A percentile compares a stretch with the other conserved stretches of the same genome.
phyloP scores from a whole-genome alignment of 2,329 filamentous ascomycete genomes.

The Colletotrichum melonis region DNA sequence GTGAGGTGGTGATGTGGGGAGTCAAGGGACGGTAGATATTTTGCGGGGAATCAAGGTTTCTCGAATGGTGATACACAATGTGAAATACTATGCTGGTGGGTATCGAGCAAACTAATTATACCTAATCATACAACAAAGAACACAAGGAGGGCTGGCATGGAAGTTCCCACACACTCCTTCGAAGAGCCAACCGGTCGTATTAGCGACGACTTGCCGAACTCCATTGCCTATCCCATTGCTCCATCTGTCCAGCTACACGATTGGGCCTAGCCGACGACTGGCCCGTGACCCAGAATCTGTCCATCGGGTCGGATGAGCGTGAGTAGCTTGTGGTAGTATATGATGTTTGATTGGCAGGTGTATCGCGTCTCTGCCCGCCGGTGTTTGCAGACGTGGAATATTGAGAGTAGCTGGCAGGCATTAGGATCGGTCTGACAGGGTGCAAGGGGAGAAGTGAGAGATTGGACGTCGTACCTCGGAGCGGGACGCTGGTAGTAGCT shows the following conservation, averaged over 20 bases:
- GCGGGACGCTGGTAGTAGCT: not conserved
- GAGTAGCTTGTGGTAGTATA: constrained; percentile 1
- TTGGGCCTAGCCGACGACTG: constrained; percentile 5
- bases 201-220: constrained; percentile 7
- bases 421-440: not conserved
- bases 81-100: not conserved
- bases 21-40: not conserved
- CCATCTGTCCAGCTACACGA: not conserved
- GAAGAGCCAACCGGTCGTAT: not conserved
- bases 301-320: not conserved
- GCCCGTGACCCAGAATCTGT: constrained; percentile 24
- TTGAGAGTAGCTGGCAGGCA: constrained; percentile 14
- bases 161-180: not conserved
- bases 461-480: constrained; percentile 13
- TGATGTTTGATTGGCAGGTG: not conserved
- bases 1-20: not conserved
- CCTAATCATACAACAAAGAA: not conserved
- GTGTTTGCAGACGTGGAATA: constrained; percentile 26
- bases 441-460: not conserved
- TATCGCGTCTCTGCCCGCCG: not conserved
- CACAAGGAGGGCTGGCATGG: not conserved
- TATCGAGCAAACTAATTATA: not conserved
- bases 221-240: constrained; percentile 8
- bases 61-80: not conserved
- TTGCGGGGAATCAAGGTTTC: not conserved